phyloP scores from a whole-genome alignment of 2,329 filamentous ascomycete genomes.

The Setomelanomma holmii region DNA sequence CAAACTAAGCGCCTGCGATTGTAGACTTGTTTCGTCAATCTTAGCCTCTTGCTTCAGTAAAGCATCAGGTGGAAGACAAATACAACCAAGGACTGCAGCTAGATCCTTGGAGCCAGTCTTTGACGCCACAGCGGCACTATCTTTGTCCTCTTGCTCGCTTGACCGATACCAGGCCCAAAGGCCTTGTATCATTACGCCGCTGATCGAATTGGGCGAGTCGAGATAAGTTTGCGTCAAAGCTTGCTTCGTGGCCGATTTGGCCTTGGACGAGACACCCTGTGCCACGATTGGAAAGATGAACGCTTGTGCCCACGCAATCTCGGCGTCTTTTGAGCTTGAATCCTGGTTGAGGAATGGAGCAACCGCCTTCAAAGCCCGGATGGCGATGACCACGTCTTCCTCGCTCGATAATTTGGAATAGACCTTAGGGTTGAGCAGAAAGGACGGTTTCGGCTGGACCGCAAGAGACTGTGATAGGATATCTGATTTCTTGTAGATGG shows the following conservation, averaged over 20 bases:
- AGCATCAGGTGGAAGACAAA: conserved; percentile 67
- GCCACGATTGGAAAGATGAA: conserved; percentile 81
- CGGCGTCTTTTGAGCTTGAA: conserved; percentile 54
- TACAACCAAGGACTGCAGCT: conserved; percentile 65
- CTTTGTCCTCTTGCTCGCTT: conserved; percentile 75
- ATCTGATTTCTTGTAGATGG: conserved; percentile 67
- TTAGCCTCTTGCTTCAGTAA: conserved; percentile 52
- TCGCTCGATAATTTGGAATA: conserved; percentile 79
- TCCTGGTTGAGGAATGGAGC: conserved; percentile 62
- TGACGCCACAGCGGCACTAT: conserved; percentile 71
- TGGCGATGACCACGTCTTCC: conserved; percentile 81
- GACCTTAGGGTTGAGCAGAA: conserved; percentile 82
- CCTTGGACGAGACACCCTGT: conserved; percentile 63
- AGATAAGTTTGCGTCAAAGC: conserved; percentile 71
- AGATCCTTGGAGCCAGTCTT: conserved; percentile 72
- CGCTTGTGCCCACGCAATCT: conserved; percentile 80
- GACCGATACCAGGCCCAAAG: conserved; percentile 81
- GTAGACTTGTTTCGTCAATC: conserved; percentile 60
- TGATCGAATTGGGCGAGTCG: conserved; percentile 63
- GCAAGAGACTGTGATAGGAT: conserved; percentile 71
- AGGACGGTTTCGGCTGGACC: conserved; percentile 82
- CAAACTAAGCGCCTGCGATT: conserved; percentile 76
- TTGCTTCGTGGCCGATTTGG: conserved; percentile 69
- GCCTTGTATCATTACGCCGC: conserved; percentile 70
- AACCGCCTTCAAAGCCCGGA: conserved; percentile 71